phyloP scores from a whole-genome alignment of 768 basidiomycete genomes.

The Auriscalpium vulgare region DNA sequence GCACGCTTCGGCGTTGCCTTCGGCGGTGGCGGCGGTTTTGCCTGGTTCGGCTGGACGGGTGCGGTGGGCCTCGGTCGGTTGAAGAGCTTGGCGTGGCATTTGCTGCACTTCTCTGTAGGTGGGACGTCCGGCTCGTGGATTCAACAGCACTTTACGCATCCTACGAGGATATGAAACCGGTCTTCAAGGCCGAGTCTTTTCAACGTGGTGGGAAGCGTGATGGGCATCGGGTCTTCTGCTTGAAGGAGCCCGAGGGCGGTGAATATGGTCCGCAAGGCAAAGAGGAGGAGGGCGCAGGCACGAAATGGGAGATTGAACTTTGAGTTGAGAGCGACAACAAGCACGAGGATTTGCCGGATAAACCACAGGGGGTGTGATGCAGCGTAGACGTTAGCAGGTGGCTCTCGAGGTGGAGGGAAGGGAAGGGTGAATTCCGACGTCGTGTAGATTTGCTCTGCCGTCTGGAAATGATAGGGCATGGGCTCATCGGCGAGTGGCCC shows the following conservation, averaged over 20 bases:
- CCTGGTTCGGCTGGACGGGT: no score
- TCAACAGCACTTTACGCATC: background rate
- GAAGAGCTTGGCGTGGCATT: background rate
- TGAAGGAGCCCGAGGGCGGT: background rate
- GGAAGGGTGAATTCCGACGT: no score
- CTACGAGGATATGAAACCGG: background rate
- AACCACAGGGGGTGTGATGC: background rate
- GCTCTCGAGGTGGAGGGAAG: no score
- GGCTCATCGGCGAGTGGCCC: no score
- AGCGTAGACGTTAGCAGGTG: background rate
- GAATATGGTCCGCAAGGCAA: background rate
- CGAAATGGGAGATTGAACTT: background rate
- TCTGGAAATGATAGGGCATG: no score
- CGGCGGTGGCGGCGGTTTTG: background rate
- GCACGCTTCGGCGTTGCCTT: background rate
- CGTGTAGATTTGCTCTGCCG: no score
- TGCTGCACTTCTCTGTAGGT: background rate
- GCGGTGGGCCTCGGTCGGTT: background rate
- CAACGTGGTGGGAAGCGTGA: background rate
- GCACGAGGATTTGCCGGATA: background rate
- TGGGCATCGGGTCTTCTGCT: background rate
- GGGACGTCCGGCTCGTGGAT: background rate
- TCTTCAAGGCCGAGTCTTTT: background rate
- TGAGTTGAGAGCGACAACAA: background rate
- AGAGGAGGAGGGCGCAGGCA: background rate